Percentiles rank a stretch among this genome's conserved stretches.
Conservation (phyloP, 306 rosid species). For the Fragaria nilgerrensis region DNA sequence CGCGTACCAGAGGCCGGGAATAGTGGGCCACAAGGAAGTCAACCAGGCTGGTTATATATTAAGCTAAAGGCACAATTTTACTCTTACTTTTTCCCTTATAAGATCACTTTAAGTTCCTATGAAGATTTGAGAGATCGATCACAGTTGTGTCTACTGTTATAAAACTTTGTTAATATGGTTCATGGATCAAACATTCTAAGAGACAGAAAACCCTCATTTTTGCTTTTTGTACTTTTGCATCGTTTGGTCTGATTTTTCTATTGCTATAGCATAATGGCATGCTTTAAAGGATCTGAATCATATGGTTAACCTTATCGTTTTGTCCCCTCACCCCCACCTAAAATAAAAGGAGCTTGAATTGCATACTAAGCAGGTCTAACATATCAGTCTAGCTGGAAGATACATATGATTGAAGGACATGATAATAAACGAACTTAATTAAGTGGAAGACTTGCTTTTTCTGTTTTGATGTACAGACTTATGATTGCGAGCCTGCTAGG, state of each 20-base stretch:
- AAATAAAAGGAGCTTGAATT: not conserved
- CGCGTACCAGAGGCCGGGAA: conserved; percentile 93
- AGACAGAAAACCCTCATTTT: not conserved
- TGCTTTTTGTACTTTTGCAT: not conserved
- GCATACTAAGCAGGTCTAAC: not conserved
- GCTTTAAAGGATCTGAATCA: not conserved
- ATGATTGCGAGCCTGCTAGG: conserved; percentile 7
- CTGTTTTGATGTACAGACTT: not conserved
- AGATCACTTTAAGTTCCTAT: not conserved
- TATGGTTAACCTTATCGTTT: not conserved
- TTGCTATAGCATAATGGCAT: not conserved
- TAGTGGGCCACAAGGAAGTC: conserved; percentile 66
- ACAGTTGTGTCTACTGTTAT: not conserved
- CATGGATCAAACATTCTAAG: not conserved
- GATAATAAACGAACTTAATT: not conserved
- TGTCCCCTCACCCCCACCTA: not conserved
- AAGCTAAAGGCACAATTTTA: conserved; percentile 62
- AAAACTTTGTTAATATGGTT: not conserved
- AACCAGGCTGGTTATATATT: conserved; percentile 70
- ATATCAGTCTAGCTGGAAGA: not conserved
- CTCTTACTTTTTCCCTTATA: not conserved
- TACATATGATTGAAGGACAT: not conserved
- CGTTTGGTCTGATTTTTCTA: not conserved
- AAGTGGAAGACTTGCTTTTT: not conserved
- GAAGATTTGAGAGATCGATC: not conserved